Conservation (phyloP, 2,329 filamentous ascomycete genomes). For the Aspergillus neoniger region DNA sequence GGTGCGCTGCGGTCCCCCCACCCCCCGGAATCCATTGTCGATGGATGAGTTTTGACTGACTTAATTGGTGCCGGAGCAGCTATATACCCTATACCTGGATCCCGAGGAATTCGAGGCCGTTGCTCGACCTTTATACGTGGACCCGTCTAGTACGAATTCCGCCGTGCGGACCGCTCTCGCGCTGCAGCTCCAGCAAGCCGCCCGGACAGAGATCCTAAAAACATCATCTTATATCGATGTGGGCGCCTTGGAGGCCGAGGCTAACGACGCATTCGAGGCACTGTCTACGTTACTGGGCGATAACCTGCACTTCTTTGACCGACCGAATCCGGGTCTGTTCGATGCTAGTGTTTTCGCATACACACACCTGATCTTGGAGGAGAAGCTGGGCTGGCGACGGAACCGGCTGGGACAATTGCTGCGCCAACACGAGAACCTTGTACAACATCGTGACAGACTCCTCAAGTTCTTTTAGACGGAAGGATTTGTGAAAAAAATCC, state of each 20-base stretch:
- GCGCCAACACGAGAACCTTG: constrained; percentile 61
- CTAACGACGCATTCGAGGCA: constrained; percentile 63
- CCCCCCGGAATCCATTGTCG: neutral
- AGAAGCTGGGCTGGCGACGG: constrained; percentile 64
- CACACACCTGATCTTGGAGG: constrained; percentile 74
- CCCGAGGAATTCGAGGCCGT: constrained; percentile 65
- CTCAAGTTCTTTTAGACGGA: constrained; percentile 51
- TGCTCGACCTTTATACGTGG: constrained; percentile 71
- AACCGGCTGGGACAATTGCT: constrained; percentile 61
- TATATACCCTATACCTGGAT: constrained; percentile 80
- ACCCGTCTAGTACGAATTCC: constrained; percentile 58
- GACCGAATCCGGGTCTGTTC: constrained; percentile 66
- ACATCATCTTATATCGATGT: constrained; percentile 56
- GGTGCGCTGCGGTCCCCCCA: constrained; percentile 52
- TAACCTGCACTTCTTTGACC: constrained; percentile 63
- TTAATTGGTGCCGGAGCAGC: constrained; percentile 44
- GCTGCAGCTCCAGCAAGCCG: constrained; percentile 70
- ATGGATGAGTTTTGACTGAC: neutral
- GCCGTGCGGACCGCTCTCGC: constrained; percentile 66
- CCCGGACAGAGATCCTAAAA: constrained; percentile 72
- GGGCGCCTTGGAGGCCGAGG: constrained; percentile 60
- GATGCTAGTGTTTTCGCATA: constrained; percentile 92
- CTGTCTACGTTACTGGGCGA: constrained; percentile 61
- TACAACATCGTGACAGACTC: constrained; percentile 64
- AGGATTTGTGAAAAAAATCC: neutral